Evolutionary conservation across 1,139 yeast genomes (phyloP).

Genomic region (Candida pseudoviswanathii): DNA sequence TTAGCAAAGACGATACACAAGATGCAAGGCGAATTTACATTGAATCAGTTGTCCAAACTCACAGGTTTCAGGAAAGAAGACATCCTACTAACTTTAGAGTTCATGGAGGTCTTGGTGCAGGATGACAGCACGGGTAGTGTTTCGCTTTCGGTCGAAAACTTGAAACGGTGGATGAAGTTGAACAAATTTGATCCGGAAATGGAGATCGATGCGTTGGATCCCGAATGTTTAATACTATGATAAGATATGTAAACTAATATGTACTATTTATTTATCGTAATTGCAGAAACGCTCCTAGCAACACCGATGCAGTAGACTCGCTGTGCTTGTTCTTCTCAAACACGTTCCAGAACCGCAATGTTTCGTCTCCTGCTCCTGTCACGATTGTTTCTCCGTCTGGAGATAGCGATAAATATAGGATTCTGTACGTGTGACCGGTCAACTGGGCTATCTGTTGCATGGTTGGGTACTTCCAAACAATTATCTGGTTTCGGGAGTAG

Average conservation of each 20-base stretch:
- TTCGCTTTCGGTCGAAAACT: conserved; percentile 23
- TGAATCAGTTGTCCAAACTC: conserved; percentile 53
- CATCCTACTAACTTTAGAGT: conserved; percentile 61
- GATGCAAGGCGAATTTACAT: conserved; percentile 31
- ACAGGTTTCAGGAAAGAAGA: conserved; percentile 80
- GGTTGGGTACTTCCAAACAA: conserved; percentile 92
- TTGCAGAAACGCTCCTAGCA: conserved; percentile 79
- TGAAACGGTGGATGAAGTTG: conserved; percentile 32
- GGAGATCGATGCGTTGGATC: conserved; percentile 28
- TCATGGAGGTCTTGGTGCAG: conserved; percentile 53
- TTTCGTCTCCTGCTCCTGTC: conserved; percentile 98
- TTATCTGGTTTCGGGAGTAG: conserved; percentile 85
- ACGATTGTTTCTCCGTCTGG: conserved; percentile 98
- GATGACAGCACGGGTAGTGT: conserved; percentile 16
- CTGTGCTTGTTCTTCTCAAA: conserved; percentile 73
- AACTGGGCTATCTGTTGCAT: conserved; percentile 93
- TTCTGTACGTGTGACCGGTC: conserved; percentile 94
- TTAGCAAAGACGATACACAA: conserved; percentile 24
- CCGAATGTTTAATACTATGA: conserved; percentile 23
- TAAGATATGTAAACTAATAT: not conserved
- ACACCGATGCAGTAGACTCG: conserved; percentile 60
- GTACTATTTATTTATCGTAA: conserved; percentile 45
- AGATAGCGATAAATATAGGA: conserved; percentile 84
- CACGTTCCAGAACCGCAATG: conserved; percentile 89
- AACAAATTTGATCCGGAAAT: conserved; percentile 27